Conservation (phyloP, 768 basidiomycete genomes). For the Collybia sordida region DNA sequence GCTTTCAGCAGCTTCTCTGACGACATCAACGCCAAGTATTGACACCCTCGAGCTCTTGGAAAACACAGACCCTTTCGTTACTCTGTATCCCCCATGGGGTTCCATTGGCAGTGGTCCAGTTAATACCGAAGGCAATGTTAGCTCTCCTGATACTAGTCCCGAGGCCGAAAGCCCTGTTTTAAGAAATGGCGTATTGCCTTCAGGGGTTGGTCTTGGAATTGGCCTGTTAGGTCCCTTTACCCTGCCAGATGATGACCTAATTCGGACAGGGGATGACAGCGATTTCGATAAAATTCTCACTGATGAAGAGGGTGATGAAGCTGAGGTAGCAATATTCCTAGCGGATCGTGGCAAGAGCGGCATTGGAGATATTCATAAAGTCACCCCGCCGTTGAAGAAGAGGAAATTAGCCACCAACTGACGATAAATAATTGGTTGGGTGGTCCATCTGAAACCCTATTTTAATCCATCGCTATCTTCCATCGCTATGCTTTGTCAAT, state of each 20-base stretch:
- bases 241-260: slow-evolving; percentile 35
- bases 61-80: slow-evolving; percentile 46
- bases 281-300: slow-evolving; percentile 30
- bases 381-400: slow-evolving; percentile 49
- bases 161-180: slow-evolving; percentile 58
- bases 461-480: slow-evolving; percentile 15
- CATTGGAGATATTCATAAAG: slow-evolving; percentile 14
- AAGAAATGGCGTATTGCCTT: slow-evolving; percentile 33
- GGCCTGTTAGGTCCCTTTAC: slow-evolving; percentile 58
- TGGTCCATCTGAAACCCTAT: slow-evolving; percentile 6
- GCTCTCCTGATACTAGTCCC: slow-evolving; percentile 27
- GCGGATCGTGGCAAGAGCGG: background rate
- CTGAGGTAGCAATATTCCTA: slow-evolving; percentile 12
- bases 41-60: slow-evolving; percentile 17
- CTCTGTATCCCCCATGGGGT: slow-evolving; percentile 42
- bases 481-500: slow-evolving; percentile 1
- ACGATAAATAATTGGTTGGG: slow-evolving; percentile 10
- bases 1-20: slow-evolving; percentile 33
- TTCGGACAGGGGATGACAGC: slow-evolving; percentile 22
- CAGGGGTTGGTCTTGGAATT: slow-evolving; percentile 45
- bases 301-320: slow-evolving; percentile 28
- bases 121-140: slow-evolving; percentile 21
- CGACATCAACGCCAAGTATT: slow-evolving; percentile 19
- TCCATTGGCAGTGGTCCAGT: slow-evolving; percentile 19
- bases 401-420: slow-evolving; percentile 40